Conservation (phyloP, 768 basidiomycete genomes). For the Lactarius sanguifluus region DNA sequence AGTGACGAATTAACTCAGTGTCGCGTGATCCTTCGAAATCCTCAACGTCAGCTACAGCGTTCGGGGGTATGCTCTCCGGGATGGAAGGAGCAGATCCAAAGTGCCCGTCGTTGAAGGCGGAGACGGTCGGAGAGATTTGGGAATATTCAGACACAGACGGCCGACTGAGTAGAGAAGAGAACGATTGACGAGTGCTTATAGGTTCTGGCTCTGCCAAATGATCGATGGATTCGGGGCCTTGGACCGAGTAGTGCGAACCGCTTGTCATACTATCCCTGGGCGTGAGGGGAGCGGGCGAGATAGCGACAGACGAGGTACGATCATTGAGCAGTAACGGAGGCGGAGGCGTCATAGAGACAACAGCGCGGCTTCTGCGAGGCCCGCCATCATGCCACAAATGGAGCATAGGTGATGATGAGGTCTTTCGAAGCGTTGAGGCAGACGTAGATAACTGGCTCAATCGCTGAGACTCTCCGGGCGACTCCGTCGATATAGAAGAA, state of each 20-base stretch:
- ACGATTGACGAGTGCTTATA: slow-evolving; percentile 47
- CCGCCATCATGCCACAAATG: slow-evolving; percentile 24
- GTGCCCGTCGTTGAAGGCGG: slow-evolving; percentile 72
- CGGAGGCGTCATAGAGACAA: slow-evolving; percentile 30
- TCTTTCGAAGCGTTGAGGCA: slow-evolving; percentile 41
- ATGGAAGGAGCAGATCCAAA: slow-evolving; percentile 32
- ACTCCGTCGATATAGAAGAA: slow-evolving; percentile 49
- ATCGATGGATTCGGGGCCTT: slow-evolving; percentile 19
- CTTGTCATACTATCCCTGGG: slow-evolving; percentile 28
- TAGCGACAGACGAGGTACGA: slow-evolving; percentile 15
- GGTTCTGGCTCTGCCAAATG: slow-evolving; percentile 30
- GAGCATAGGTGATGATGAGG: slow-evolving; percentile 46
- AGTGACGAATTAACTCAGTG: slow-evolving; percentile 20
- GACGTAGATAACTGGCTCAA: slow-evolving; percentile 23
- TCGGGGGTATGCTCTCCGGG: slow-evolving; percentile 32
- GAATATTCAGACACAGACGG: slow-evolving; percentile 68
- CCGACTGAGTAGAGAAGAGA: slow-evolving; percentile 49
- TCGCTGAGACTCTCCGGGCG: slow-evolving; percentile 27
- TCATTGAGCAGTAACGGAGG: slow-evolving; percentile 23
- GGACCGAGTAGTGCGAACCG: slow-evolving; percentile 28
- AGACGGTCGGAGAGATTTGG: slow-evolving; percentile 70
- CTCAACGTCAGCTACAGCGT: slow-evolving; percentile 6
- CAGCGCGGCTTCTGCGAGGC: slow-evolving; percentile 18
- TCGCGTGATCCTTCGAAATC: slow-evolving; percentile 5
- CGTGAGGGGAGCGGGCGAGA: slow-evolving; percentile 1